These are phyloP conservation scores for Anacardium occidentale DNA, from an alignment of 345 rosid species.

Conservation along the genomic window DNA sequence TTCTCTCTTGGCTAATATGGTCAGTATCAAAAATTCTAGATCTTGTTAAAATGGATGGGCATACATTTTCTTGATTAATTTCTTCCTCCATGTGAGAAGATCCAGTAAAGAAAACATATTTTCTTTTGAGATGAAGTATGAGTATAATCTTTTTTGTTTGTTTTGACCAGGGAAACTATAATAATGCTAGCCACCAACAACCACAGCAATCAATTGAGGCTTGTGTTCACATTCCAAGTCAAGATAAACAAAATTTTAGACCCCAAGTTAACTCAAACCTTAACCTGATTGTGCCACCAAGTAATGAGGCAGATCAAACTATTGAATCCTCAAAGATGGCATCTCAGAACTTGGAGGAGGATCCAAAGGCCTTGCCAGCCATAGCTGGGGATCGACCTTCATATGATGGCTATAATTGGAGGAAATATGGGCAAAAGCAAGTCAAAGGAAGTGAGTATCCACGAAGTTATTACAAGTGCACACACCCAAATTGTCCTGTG, in stretches of 20 bases:
- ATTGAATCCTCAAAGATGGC: slow-evolving; percentile 33
- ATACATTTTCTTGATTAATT: background rate
- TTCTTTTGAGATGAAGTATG: background rate
- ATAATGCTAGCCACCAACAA: slow-evolving; percentile 27
- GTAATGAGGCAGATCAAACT: slow-evolving; percentile 28
- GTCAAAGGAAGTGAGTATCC: slow-evolving; percentile 98
- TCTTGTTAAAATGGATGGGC: background rate
- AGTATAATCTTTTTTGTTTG: slow-evolving; percentile 6
- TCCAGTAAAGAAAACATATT: background rate
- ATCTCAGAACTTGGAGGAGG: slow-evolving; percentile 43
- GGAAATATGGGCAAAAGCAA: slow-evolving; percentile 97
- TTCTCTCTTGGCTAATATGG: slow-evolving; percentile 81
- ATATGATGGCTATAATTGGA: slow-evolving; percentile 95
- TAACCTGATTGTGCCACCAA: slow-evolving; percentile 28
- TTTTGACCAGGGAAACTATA: slow-evolving; percentile 53
- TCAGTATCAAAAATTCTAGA: slow-evolving; percentile 28
- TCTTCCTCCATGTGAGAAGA: background rate
- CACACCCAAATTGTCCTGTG: slow-evolving; percentile 84
- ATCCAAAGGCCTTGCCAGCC: slow-evolving; percentile 30
- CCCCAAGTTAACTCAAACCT: slow-evolving; percentile 33
- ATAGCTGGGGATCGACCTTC: slow-evolving; percentile 57
- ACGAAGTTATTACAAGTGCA: slow-evolving; percentile 92
- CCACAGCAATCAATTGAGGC: slow-evolving; percentile 29
- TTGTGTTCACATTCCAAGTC: slow-evolving; percentile 29
- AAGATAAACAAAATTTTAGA: slow-evolving; percentile 35